Conservation (phyloP, 192 early-diverging fungal species). For the Chytriomyces hyalinus region DNA sequence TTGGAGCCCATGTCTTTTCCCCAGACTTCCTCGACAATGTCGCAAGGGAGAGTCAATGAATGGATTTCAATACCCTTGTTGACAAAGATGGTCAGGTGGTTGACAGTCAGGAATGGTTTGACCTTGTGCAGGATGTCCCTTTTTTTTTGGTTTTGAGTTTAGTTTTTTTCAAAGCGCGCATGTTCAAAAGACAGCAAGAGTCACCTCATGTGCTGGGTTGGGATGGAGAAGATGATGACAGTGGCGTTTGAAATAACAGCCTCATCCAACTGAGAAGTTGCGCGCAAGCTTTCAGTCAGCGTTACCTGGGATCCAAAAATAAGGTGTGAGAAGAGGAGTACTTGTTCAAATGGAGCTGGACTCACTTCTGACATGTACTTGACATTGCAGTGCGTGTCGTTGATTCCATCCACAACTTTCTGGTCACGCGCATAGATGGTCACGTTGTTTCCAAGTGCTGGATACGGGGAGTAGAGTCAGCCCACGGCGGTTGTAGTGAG, state of each 20-base stretch:
- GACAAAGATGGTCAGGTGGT: conserved; percentile 58
- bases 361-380: conserved; percentile 52
- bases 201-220: conserved; percentile 59
- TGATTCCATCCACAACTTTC: conserved; percentile 49
- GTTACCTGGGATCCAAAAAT: conserved; percentile 10
- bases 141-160: too few species aligned
- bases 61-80: conserved; percentile 63
- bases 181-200: conserved; percentile 37
- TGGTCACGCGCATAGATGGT: conserved; percentile 53
- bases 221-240: conserved; percentile 55
- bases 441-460: conserved; percentile 27
- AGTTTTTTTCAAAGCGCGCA: conserved; percentile 34
- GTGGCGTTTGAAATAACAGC: conserved; percentile 34
- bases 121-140: conserved; percentile 42
- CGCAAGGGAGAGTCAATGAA: conserved; percentile 45
- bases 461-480: not conserved
- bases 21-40: conserved; percentile 50
- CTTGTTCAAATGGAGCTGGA: not conserved
- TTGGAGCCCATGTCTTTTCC: conserved; percentile 41
- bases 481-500: not conserved
- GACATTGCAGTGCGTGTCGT: conserved; percentile 43
- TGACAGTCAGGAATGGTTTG: conserved; percentile 37
- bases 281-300: conserved; percentile 39
- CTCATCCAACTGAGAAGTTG: conserved; percentile 39
- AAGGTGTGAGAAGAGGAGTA: not conserved